Conservation (phyloP, 495 filamentous ascomycete species). For the Neurospora sp. region DNA sequence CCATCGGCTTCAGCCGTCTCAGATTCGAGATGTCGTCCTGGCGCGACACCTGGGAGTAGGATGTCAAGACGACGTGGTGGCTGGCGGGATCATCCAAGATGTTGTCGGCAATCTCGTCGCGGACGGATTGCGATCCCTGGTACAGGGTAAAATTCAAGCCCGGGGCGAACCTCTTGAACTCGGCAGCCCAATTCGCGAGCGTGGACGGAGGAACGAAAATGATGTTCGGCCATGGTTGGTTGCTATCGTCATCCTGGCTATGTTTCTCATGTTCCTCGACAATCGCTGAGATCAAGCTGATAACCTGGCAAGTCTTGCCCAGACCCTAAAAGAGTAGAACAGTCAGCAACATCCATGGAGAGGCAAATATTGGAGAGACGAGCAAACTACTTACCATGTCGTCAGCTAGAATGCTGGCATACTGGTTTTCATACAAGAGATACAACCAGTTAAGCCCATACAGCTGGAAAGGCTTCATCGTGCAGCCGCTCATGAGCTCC, state of each 20-base stretch:
- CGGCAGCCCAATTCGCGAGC: conserved; percentile 87
- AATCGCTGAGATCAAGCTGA: conserved; percentile 79
- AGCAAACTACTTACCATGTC: conserved; percentile 52
- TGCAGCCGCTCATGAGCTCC: conserved; percentile 55
- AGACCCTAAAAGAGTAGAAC: conserved; percentile 40
- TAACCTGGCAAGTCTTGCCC: conserved; percentile 95
- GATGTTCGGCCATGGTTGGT: conserved; percentile 66
- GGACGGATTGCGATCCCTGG: conserved; percentile 57
- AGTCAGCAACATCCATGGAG: background rate
- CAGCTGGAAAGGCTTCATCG: conserved; percentile 85
- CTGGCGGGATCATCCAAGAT: conserved; percentile 50
- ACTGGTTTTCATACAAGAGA: conserved; percentile 62
- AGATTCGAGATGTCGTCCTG: conserved; percentile 32
- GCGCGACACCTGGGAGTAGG: conserved; percentile 49
- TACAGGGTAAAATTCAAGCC: conserved; percentile 66
- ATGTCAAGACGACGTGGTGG: conserved; percentile 85
- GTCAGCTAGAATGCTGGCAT: conserved; percentile 87
- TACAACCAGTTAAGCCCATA: conserved; percentile 92
- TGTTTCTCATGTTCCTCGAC: conserved; percentile 39
- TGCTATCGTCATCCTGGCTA: conserved; percentile 11
- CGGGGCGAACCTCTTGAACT: conserved; percentile 84
- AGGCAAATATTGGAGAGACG: background rate
- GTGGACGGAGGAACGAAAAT: conserved; percentile 88
- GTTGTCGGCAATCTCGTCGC: conserved; percentile 52
- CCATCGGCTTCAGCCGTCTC: conserved; percentile 35